A percentile compares a stretch with the other conserved stretches of the same genome.
phyloP scores from a whole-genome alignment of 345 rosid genomes.

The Cardamine chenopodiifolia region DNA sequence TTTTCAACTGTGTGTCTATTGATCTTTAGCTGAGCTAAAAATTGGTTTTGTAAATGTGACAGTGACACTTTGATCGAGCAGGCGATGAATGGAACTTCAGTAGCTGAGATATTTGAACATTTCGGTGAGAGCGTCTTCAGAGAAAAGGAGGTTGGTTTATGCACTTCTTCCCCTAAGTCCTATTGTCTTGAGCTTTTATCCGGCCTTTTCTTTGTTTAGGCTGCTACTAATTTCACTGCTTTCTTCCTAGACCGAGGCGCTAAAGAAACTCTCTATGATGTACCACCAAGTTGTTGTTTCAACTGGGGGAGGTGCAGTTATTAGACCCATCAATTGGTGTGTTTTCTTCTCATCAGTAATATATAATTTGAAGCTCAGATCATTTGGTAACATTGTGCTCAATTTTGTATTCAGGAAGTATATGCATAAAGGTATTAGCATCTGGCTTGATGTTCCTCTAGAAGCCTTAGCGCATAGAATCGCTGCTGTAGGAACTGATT shows the following conservation, averaged over 20 bases:
- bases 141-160: constrained; percentile 68
- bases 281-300: constrained; percentile 69
- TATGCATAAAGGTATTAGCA: constrained; percentile 81
- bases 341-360: constrained; percentile 20
- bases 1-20: constrained; percentile 1
- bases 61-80: constrained; percentile 82
- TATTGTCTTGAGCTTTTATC: background rate
- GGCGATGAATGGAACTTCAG: constrained; percentile 62
- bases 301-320: constrained; percentile 94
- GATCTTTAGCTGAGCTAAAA: constrained; percentile 7
- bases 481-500: constrained; percentile 82
- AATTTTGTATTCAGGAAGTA: constrained; percentile 52
- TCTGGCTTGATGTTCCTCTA: constrained; percentile 95
- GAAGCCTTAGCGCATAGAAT: constrained; percentile 91
- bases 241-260: constrained; percentile 60
- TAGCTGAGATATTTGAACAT: constrained; percentile 76
- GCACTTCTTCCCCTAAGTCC: too few species aligned
- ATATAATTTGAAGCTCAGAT: background rate
- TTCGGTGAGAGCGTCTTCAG: constrained; percentile 87
- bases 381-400: background rate
- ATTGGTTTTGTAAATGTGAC: constrained; percentile 32
- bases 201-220: background rate
- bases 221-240: constrained; percentile 5
- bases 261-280: constrained; percentile 59
- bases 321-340: constrained; percentile 75